These are phyloP conservation scores for Russula emetica DNA, from an alignment of 768 basidiomycete genomes.

Conservation along the genomic window DNA sequence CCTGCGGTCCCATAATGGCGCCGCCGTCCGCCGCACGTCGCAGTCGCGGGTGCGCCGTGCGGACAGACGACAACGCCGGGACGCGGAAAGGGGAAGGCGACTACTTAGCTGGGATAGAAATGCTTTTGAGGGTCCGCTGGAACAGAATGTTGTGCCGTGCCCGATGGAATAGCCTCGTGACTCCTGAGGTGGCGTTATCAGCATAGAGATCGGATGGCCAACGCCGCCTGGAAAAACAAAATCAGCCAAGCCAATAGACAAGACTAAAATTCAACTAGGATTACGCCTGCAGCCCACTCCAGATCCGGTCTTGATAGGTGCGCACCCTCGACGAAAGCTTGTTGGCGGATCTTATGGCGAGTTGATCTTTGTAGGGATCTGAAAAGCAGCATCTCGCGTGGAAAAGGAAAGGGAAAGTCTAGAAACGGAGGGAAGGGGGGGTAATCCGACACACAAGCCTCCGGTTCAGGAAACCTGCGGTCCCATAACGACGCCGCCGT, in stretches of 20 bases:
- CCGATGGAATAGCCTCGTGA: no score
- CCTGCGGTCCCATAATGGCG: slow-evolving; percentile 15
- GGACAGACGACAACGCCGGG: slow-evolving; percentile 13
- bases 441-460: slow-evolving; percentile 14
- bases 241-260: no score
- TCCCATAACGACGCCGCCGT: slow-evolving; percentile 4
- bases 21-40: slow-evolving; percentile 15
- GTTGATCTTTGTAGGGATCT: no score
- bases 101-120: slow-evolving; percentile 15
- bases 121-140: no score
- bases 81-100: slow-evolving; percentile 9
- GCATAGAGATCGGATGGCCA: background rate
- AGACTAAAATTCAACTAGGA: no score
- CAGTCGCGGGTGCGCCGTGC: slow-evolving; percentile 19
- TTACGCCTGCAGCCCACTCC: background rate
- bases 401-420: slow-evolving; percentile 2
- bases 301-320: slow-evolving; percentile 7
- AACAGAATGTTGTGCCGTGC: no score
- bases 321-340: slow-evolving; percentile 12
- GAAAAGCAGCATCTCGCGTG: slow-evolving; percentile 11
- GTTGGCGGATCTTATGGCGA: no score
- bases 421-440: background rate
- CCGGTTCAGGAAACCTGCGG: slow-evolving; percentile 13
- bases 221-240: no score
- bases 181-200: no score